These are phyloP conservation scores for Rhinocladiella similis DNA, from an alignment of 2,329 filamentous ascomycete genomes.

Conservation along the genomic window DNA sequence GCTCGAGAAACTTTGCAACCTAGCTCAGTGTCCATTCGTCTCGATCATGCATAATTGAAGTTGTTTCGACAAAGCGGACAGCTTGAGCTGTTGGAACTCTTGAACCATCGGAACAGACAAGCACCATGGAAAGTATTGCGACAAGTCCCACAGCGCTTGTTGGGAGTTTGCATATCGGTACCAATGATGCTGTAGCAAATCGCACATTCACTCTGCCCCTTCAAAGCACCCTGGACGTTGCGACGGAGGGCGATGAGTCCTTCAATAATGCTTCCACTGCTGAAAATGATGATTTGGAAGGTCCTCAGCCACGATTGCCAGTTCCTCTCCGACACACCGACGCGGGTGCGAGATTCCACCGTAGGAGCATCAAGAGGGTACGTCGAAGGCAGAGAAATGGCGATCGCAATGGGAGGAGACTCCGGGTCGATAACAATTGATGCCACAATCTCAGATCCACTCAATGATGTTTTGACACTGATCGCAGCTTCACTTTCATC, in stretches of 20 bases:
- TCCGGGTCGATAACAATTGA: slow-evolving; percentile 87
- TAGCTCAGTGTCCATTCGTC: too few relatives aligned
- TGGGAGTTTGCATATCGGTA: slow-evolving; percentile 82
- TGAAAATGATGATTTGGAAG: slow-evolving; percentile 90
- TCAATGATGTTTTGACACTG: slow-evolving; percentile 68
- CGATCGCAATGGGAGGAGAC: slow-evolving; percentile 75
- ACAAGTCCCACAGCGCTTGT: slow-evolving; percentile 88
- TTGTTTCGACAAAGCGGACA: slow-evolving; percentile 92
- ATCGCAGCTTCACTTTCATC: slow-evolving; percentile 56
- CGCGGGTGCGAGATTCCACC: slow-evolving; percentile 75
- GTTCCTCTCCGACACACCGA: slow-evolving; percentile 85
- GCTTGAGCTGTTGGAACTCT: slow-evolving; percentile 84
- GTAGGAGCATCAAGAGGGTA: slow-evolving; percentile 80
- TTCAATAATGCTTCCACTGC: slow-evolving; percentile 84
- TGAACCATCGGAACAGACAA: slow-evolving; percentile 97
- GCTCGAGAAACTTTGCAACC: too few relatives aligned
- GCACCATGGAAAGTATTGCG: slow-evolving; percentile 88
- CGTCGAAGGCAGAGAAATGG: slow-evolving; percentile 74
- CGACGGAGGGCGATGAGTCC: slow-evolving; percentile 80
- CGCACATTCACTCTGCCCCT: slow-evolving; percentile 91
- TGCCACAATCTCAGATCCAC: slow-evolving; percentile 74
- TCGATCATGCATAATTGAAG: slow-evolving; percentile 61
- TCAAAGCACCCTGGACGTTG: slow-evolving; percentile 83
- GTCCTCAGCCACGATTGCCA: slow-evolving; percentile 90
- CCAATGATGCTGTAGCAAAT: slow-evolving; percentile 97